Base-by-base conservation (phyloP, 2,329 filamentous ascomycete genomes). In the Sporothrix brunneoviolacea region DNA sequence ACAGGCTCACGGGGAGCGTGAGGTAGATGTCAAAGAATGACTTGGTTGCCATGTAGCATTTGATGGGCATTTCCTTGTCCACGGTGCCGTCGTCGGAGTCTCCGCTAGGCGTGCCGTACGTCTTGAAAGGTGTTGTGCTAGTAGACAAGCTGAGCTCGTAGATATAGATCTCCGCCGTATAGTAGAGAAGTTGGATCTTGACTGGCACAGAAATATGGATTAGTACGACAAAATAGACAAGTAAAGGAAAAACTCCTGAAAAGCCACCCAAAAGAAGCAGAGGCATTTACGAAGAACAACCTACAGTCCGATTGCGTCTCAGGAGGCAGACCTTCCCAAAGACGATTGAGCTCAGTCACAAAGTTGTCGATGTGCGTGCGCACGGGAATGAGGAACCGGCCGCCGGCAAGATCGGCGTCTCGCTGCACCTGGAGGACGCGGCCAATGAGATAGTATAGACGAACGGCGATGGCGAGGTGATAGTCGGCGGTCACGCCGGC, bases 131-230 rank as follows among this genome's bases (percentile, higher is more conserved):
- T 19, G 35, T 35, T 21, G 53, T 43, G 8, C 43, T n/a, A 16
- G 27, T 38, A 8, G 55, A 33, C 10, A 60, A 21, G 40, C 56
- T 48, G 27, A 59, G 38, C 45, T 57, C 57, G 52, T 55, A 58
- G 12, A 59, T 52, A 18, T 56, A 51, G 12, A 59, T 56, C 28
- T 57, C 42, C 8, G 45, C 19, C 8, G 57, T 55, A 32, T 53
- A 55, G 37, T 58, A 58, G n/a, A 55, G 35, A 7, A 58, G 45
- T n/a, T 52, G 49, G 39, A 57, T 35, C 5, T 40, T 24, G 16
- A 51, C 57, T 58, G 24, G 12, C 4, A 47, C 8, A 15, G 21
- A 12, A 8, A 19, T n/a, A 12, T 37, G 48, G 9, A 28, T 3
- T 12, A 7, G 18, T 27, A 32, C 15, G 36, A 8, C 37, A 3